Conservation (phyloP, 345 rosid genomes). For the Gossypium turneri region DNA sequence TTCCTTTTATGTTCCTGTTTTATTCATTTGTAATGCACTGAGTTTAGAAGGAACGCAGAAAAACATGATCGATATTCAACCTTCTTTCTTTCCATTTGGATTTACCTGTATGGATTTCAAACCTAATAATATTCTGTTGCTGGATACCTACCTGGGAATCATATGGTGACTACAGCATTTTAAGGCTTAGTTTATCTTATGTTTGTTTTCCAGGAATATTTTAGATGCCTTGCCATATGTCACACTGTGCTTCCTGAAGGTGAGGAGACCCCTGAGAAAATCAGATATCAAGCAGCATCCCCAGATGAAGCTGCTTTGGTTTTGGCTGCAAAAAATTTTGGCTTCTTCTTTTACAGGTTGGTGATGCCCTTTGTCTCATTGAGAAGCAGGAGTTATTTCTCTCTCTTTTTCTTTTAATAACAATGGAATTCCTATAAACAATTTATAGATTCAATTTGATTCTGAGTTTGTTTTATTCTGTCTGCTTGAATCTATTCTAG, state of each 20-base stretch:
- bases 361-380: not conserved
- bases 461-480: not conserved
- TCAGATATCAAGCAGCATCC: constrained; percentile 97
- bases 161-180: not conserved
- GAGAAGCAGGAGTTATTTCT: not conserved
- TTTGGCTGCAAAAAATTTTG: constrained; percentile 94
- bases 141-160: not conserved
- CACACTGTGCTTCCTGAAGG: constrained; percentile 99
- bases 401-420: not conserved
- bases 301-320: constrained; percentile 99
- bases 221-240: constrained; percentile 98
- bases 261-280: constrained; percentile 88
- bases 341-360: constrained; percentile 94
- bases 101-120: not conserved
- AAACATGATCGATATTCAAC: not conserved
- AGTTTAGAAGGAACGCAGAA: not conserved
- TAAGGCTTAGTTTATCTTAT: not conserved
- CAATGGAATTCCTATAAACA: not conserved
- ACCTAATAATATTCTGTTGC: not conserved
- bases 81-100: not conserved
- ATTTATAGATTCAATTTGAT: not conserved
- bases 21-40: not conserved
- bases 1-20: not conserved
- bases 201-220: constrained; percentile 66
- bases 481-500: not conserved